Base-by-base conservation (phyloP, 768 basidiomycete species). In the Boletus coccyginus region DNA sequence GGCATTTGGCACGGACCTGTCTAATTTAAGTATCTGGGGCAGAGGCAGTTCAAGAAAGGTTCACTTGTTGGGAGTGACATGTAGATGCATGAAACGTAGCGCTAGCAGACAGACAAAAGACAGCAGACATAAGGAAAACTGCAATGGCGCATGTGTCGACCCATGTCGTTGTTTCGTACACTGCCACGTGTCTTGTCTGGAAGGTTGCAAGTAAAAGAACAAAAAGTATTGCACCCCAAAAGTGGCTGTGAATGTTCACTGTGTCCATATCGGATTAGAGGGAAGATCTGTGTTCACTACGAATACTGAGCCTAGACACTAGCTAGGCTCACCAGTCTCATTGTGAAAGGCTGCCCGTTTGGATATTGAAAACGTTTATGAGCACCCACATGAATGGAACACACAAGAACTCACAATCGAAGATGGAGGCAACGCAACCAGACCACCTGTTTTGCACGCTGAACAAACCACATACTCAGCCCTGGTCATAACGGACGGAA, bases 181-280 rank as follows among this genome's bases (percentile, higher is more conserved):
- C 69, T 31, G 72, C 71, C 51, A 88, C 71, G 62, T 87, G 77
- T 44, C 73, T 73, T 24, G 76, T 70, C 55, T 79, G 78, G 60
- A 85, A 82, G 6, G 82, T 83, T 40, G 67, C 64, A 36, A 87
- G 73, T 51, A 88, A 71, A 67, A 78, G 77, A 16, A 74, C 63
- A 66, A 90, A 91, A 27, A 90, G 63, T 5, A 82, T 65, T 33
- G 86, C 83, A 29, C 85, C 89, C 75, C 84, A 80, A 9, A 93
- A 75, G 67, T 94, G 93, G 56, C 80, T 88, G 71, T 92, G 88
- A 45, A 94, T 92, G 72, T 95, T 95, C 53, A 94, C 91, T 90
- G 50, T 45, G 44, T 35, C 63, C 58, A 56, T 48, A 57, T 63
- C 36, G 49, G 48, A 61, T 29, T 21, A 21, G 21, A 54, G 31